Percentiles rank a stretch among this genome's conserved stretches.
phyloP scores from a whole-genome alignment of 2,329 filamentous ascomycete species.

The Fusarium coicis region DNA sequence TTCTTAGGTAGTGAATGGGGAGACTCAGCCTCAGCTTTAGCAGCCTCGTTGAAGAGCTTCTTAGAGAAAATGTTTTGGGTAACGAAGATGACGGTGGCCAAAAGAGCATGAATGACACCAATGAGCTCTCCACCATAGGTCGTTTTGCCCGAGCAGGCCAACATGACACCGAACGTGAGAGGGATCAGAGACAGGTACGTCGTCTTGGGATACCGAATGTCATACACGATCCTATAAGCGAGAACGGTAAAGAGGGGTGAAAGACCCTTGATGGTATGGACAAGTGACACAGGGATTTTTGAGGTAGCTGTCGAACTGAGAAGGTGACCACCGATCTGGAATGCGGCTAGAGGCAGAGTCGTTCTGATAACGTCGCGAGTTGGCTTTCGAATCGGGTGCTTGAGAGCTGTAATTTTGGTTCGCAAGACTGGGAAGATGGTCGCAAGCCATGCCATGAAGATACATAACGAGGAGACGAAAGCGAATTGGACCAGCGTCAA shows the following conservation, averaged over 20 bases:
- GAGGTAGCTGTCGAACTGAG: constrained; percentile 93
- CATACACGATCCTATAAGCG: constrained; percentile 89
- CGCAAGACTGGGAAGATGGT: constrained; percentile 77
- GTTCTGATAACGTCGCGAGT: constrained; percentile 84
- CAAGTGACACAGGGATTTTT: constrained; percentile 94
- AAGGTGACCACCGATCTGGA: constrained; percentile 94
- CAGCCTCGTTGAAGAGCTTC: constrained; percentile 94
- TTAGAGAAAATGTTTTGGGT: constrained; percentile 99
- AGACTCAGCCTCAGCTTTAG: constrained; percentile 82
- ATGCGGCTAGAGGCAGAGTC: constrained; percentile 89
- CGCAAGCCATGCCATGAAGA: constrained; percentile 81
- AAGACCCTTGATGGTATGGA: constrained; percentile 98
- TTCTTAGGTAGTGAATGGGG: constrained; percentile 74
- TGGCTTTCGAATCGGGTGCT: constrained; percentile 84
- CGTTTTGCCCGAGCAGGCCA: constrained; percentile 89
- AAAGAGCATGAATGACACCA: constrained; percentile 88
- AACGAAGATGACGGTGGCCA: constrained; percentile 94
- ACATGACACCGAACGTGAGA: constrained; percentile 91
- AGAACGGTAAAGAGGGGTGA: constrained; percentile 95
- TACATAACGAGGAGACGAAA: constrained; percentile 89
- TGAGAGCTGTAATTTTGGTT: constrained; percentile 78
- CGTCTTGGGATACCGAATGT: constrained; percentile 85
- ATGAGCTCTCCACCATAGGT: constrained; percentile 85
- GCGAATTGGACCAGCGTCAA: constrained; percentile 93
- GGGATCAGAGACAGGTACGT: constrained; percentile 93